These are phyloP conservation scores for Heterobasidion annosum DNA, from an alignment of 1,284 basidiomycete genomes.

Conservation along the genomic window DNA sequence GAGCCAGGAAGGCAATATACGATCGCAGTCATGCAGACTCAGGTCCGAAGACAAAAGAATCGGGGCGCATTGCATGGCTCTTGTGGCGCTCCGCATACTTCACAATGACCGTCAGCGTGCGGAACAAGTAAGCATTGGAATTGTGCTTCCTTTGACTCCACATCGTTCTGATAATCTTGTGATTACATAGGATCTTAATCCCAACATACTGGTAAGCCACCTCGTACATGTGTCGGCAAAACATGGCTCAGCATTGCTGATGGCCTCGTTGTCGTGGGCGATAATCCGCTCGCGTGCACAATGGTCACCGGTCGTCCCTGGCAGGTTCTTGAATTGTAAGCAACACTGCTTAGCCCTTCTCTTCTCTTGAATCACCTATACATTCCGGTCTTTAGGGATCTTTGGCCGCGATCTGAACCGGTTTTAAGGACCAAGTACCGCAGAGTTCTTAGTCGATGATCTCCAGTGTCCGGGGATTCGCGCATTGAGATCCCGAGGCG, in stretches of 20 bases:
- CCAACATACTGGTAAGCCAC: constrained; percentile 59
- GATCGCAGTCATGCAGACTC: constrained; percentile 45
- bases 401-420: constrained; percentile 77
- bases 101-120: constrained; percentile 65
- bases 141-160: not conserved
- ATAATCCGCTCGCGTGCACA: not conserved
- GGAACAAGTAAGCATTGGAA: constrained; percentile 45
- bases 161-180: not conserved
- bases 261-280: not conserved
- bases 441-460: not conserved
- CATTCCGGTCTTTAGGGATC: constrained; percentile 28
- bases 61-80: constrained; percentile 69
- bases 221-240: not conserved
- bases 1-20: constrained; percentile 65
- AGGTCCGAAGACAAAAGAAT: constrained; percentile 53
- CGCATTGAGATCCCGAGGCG: too few relatives aligned
- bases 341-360: not conserved
- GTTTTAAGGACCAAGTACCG: constrained; percentile 40
- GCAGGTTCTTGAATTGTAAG: constrained; percentile 44
- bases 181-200: constrained; percentile 48
- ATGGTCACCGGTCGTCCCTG: not conserved
- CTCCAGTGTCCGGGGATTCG: not conserved
- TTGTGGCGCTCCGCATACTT: constrained; percentile 78
- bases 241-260: not conserved
- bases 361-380: not conserved